phyloP scores from a whole-genome alignment of 1,139 yeast genomes.

The Pichia sorboxylosa region DNA sequence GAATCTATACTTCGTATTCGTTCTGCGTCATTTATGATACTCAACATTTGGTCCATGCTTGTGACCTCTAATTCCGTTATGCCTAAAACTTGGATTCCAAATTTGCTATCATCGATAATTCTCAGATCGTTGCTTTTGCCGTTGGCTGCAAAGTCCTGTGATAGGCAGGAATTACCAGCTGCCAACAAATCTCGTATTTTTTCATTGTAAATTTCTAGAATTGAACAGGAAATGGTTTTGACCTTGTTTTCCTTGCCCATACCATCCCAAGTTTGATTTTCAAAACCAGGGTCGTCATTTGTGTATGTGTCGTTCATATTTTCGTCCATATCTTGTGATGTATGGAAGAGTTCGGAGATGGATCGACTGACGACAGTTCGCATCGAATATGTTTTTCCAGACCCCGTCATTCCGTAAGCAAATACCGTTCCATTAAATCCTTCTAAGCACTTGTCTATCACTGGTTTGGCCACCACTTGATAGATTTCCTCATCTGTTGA shows the following conservation, averaged over 20 bases:
- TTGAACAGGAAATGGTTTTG: conserved; percentile 27
- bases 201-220: conserved; percentile 84
- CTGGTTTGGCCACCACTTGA: conserved; percentile 43
- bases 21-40: conserved; percentile 59
- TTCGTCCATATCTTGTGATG: not conserved
- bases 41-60: conserved; percentile 48
- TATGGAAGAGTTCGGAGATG: conserved; percentile 5
- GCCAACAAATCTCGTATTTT: conserved; percentile 62
- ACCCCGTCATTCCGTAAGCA: conserved; percentile 94
- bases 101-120: conserved; percentile 61
- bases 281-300: not conserved
- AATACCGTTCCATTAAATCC: conserved; percentile 86
- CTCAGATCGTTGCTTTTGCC: conserved; percentile 38
- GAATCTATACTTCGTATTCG: conserved; percentile 68
- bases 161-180: not conserved
- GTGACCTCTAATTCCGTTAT: conserved; percentile 48
- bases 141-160: conserved; percentile 1
- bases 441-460: conserved; percentile 56
- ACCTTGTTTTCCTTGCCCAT: conserved; percentile 16
- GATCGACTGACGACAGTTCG: conserved; percentile 42
- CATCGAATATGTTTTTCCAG: conserved; percentile 91
- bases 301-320: not conserved
- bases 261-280: no score
- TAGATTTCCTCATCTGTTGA: conserved; percentile 51
- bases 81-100: conserved; percentile 74